These are phyloP conservation scores for Leccinum angustisporum DNA, from an alignment of 1,284 basidiomycete genomes.

Conservation along the genomic window DNA sequence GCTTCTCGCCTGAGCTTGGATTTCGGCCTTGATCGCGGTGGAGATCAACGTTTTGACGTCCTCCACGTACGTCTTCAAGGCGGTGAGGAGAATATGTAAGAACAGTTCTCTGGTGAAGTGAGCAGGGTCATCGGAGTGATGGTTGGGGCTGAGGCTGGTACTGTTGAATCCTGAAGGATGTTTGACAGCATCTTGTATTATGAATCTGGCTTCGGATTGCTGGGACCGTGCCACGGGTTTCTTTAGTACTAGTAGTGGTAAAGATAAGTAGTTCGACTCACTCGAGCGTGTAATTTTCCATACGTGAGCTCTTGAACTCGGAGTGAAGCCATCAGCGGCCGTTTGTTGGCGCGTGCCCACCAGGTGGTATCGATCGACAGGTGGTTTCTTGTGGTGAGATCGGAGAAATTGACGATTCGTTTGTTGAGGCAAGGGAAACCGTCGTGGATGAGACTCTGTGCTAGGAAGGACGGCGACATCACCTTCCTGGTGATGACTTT, in stretches of 20 bases:
- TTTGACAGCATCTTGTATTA: background rate
- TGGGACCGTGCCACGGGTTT: too few relatives aligned
- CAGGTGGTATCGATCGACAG: background rate
- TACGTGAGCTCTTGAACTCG: background rate
- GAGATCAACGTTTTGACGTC: background rate
- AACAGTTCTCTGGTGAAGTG: background rate
- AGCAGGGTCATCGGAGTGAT: background rate
- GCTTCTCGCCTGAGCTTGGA: too few relatives aligned
- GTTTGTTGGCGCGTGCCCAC: background rate
- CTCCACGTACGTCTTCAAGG: background rate
- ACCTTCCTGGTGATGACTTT: background rate
- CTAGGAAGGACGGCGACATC: background rate
- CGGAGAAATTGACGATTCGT: background rate
- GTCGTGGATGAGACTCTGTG: background rate
- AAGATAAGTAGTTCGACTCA: too few relatives aligned
- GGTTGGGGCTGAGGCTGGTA: background rate
- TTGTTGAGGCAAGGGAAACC: background rate
- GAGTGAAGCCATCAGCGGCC: background rate
- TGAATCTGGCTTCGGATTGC: background rate
- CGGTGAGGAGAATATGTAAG: background rate
- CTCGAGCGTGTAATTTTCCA: background rate
- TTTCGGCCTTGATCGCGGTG: too few relatives aligned
- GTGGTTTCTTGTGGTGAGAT: background rate
- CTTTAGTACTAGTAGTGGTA: too few relatives aligned
- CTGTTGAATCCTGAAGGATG: background rate